Conservation (phyloP, 2,329 filamentous ascomycete species). For the Colletotrichum sojae region DNA sequence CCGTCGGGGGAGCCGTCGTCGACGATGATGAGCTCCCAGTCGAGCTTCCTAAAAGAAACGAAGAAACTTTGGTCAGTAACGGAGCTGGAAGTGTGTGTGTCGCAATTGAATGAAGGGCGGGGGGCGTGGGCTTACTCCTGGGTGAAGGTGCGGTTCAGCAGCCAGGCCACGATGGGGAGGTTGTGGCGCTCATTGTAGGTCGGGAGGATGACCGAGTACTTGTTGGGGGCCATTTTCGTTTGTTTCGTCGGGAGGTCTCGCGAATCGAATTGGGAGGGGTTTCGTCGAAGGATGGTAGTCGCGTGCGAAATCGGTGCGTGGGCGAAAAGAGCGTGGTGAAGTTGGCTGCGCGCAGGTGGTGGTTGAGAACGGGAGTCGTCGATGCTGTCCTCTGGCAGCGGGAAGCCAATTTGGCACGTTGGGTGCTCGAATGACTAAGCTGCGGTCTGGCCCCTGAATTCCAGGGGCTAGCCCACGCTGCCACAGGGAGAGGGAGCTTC, state of each 20-base stretch:
- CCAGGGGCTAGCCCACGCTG: conserved; percentile 29
- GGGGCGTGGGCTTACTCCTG: conserved; percentile 75
- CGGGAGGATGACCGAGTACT: conserved; percentile 97
- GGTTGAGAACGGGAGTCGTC: conserved; percentile 6
- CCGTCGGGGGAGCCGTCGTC: conserved; percentile 98
- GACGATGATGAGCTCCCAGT: conserved; percentile 98
- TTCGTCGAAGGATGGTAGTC: not conserved
- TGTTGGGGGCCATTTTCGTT: conserved; percentile 62
- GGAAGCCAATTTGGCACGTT: conserved; percentile 32
- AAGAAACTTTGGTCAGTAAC: conserved; percentile 1
- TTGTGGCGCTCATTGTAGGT: conserved; percentile 99
- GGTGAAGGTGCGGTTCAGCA: conserved; percentile 92
- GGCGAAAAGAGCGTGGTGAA: conserved; percentile 47
- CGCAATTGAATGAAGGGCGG: not conserved
- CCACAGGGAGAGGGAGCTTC: conserved; percentile 3
- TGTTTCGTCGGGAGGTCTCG: conserved; percentile 53
- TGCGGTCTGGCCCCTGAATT: conserved; percentile 25
- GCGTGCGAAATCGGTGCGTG: not conserved
- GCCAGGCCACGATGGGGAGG: conserved; percentile 94
- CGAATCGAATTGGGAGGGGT: conserved; percentile 18
- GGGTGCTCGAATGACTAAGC: conserved; percentile 38
- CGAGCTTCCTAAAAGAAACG: conserved; percentile 76
- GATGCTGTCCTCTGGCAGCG: conserved; percentile 38
- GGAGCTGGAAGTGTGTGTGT: not conserved
- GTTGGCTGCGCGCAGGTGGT: conserved; percentile 35